These are phyloP conservation scores for Boletus eberwhitei DNA, from an alignment of 768 basidiomycete genomes.

Conservation along the genomic window DNA sequence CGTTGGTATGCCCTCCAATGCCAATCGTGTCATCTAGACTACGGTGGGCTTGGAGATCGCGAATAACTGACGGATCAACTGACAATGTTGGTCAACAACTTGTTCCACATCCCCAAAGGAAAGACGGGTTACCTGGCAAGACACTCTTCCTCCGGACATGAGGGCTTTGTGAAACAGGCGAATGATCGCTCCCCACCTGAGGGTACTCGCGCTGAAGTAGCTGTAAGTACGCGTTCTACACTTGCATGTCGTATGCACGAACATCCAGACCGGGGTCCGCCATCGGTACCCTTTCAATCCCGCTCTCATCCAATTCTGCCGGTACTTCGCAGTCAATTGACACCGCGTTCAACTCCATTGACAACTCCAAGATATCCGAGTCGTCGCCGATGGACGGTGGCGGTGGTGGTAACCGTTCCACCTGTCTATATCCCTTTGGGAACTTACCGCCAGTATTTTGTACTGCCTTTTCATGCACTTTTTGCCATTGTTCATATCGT, in stretches of 20 bases:
- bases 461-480: slow-evolving; percentile 72
- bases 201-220: slow-evolving; percentile 58
- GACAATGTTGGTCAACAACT: slow-evolving; percentile 21
- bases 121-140: slow-evolving; percentile 62
- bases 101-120: slow-evolving; percentile 2
- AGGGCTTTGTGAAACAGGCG: slow-evolving; percentile 55
- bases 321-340: slow-evolving; percentile 66
- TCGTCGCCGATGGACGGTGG: slow-evolving; percentile 78
- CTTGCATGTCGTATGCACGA: slow-evolving; percentile 36
- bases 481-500: slow-evolving; percentile 89
- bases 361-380: slow-evolving; percentile 80
- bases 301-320: slow-evolving; percentile 72
- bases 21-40: slow-evolving; percentile 63
- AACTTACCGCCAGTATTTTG: slow-evolving; percentile 68
- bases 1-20: slow-evolving; percentile 30
- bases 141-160: slow-evolving; percentile 96
- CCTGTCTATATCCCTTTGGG: slow-evolving; percentile 67
- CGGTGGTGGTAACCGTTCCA: slow-evolving; percentile 71
- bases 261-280: slow-evolving; percentile 88
- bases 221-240: slow-evolving; percentile 18
- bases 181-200: slow-evolving; percentile 61
- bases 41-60: slow-evolving; percentile 83
- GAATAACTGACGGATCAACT: slow-evolving; percentile 88
- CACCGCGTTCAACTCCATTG: slow-evolving; percentile 83
- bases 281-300: slow-evolving; percentile 86